Base-by-base conservation (phyloP, 2,329 filamentous ascomycete genomes). In the Tolypocladium capitatum region DNA sequence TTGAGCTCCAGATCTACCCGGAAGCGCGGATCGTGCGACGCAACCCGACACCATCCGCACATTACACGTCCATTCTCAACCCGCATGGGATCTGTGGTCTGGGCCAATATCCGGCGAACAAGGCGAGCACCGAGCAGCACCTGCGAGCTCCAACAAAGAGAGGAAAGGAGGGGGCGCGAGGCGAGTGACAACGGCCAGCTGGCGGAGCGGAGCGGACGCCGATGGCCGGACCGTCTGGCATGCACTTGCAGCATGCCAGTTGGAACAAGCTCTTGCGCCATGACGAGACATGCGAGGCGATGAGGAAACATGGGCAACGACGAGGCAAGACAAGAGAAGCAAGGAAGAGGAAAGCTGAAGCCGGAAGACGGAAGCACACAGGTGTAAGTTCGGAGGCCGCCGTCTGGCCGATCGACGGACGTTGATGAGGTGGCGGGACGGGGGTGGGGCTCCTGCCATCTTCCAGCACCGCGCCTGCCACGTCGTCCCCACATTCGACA, bases 191-290 rank as follows among this genome's bases (percentile, higher is more conserved):
- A 30, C 18, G 11, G 24, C 34, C 20, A 11, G 46, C 11, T 11
- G 45, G 45, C 21, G 20, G 38, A 48, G 40, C 44, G 33, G 33
- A 46, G 45, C 35, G 30, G 28, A 42, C 44, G 33, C 41, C 43
- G 48, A 49, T 46, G 46, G 42, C 38, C 40, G 7, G 43, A 28
- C 2, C 24, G 28, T 18, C 49, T 49, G 52, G 52, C 46, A 54
- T 51, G 51, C 48, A 52, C 44, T 45, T 34, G 35, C 18, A 32
- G 36, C 48, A 54, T 53, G 53, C 52, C 52, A 48, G 47, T 13
- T 13, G 20, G 33, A 51, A 47, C 33, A 47, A 47, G 47, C 46
- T 49, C 45, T 18, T 38, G 46, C 24, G 34, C n/a, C 24, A 47
- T 44, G 35, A 46, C 51, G 52, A 54, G 52, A 53, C 52, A 51